Percentiles rank a stretch among this genome's conserved stretches.
phyloP scores from a whole-genome alignment of 139 green algal species.

The Nannochloris sp. region DNA sequence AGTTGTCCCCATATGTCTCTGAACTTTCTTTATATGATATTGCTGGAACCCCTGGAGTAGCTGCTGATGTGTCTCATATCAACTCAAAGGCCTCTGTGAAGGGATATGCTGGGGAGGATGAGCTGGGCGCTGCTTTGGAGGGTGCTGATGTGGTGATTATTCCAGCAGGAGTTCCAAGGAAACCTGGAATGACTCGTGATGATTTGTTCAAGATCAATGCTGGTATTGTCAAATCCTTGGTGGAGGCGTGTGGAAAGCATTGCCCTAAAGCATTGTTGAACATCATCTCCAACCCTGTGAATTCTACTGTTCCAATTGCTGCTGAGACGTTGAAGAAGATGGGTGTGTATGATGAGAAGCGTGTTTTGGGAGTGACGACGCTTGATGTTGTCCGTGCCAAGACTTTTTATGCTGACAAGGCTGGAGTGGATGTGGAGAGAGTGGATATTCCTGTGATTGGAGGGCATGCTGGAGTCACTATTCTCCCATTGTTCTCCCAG shows the following conservation, averaged over 20 bases:
- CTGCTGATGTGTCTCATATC: constrained; percentile 89
- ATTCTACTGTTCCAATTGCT: constrained; percentile 87
- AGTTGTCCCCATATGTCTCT: constrained; percentile 70
- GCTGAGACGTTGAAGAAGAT: constrained; percentile 67
- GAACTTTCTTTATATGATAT: constrained; percentile 84
- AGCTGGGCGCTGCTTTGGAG: constrained; percentile 61
- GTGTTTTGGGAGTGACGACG: constrained; percentile 77
- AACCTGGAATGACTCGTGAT: constrained; percentile 98
- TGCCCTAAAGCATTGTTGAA: constrained; percentile 76
- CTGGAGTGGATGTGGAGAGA: constrained; percentile 54
- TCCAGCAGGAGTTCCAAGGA: constrained; percentile 89
- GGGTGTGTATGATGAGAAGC: constrained; percentile 61
- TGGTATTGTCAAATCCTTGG: constrained; percentile 83
- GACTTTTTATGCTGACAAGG: constrained; percentile 88
- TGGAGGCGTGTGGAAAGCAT: constrained; percentile 76
- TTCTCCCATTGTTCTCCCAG: constrained; percentile 97
- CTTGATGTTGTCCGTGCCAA: constrained; percentile 68
- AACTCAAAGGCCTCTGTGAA: constrained; percentile 83
- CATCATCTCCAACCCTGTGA: constrained; percentile 89
- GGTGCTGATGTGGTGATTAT: constrained; percentile 81
- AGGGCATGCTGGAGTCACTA: constrained; percentile 95
- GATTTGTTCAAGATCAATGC: constrained; percentile 96
- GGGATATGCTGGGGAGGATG: constrained; percentile 57
- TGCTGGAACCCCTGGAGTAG: constrained; percentile 78
- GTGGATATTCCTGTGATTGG: constrained; percentile 96